Evolutionary conservation across 2,329 filamentous ascomycete genomes (phyloP).

Genomic region (Cercospora beticola): DNA sequence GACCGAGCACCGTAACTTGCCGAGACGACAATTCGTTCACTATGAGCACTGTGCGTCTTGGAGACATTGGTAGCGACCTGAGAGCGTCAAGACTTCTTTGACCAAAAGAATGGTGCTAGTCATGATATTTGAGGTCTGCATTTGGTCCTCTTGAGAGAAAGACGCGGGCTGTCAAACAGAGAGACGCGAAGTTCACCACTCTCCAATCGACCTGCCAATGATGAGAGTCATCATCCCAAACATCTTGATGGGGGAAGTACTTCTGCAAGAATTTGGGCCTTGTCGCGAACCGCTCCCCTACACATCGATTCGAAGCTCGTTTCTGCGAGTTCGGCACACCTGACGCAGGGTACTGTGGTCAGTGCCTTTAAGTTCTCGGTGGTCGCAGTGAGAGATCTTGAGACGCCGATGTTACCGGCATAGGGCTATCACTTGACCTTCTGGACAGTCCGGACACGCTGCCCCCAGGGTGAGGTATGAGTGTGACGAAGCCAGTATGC

Average conservation of each 20-base stretch:
- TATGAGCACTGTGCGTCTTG: neutral
- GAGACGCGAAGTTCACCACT: neutral
- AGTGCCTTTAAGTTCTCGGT: neutral
- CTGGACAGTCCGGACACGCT: neutral
- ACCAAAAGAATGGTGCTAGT: neutral
- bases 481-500: neutral
- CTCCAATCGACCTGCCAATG: neutral
- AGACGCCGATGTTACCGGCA: neutral
- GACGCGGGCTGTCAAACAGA: no score
- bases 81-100: neutral
- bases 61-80: neutral
- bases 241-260: neutral
- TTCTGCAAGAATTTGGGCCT: neutral
- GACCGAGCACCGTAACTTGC: neutral
- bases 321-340: neutral
- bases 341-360: neutral
- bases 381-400: neutral
- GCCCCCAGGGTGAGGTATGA: neutral
- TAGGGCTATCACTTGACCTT: neutral
- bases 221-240: neutral
- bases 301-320: neutral
- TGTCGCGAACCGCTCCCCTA: neutral
- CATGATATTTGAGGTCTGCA: neutral
- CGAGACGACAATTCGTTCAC: neutral
- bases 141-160: neutral